Base-by-base conservation (phyloP, 2,329 filamentous ascomycete genomes). In the Trichoderma atroviride region DNA sequence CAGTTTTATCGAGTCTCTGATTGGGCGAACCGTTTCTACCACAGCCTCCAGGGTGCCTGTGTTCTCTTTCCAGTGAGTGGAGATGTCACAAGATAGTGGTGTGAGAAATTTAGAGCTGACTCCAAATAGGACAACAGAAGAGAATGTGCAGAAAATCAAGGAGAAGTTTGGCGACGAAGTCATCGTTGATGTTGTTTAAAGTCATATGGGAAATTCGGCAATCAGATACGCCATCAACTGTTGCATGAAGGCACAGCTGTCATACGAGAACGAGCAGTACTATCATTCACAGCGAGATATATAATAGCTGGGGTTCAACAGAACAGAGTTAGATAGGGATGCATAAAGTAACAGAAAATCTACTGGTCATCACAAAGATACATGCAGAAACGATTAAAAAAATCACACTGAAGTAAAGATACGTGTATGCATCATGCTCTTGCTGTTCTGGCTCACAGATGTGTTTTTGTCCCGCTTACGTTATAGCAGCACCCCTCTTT, bases 31-130 rank as follows among this genome's bases (percentile, higher is more conserved):
- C 19, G 50, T 64, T 19, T 19, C 31, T 27, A 40, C 50, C 2
- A 64, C 61, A 5, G 33, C n/a, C 61, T 64, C 61, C 19, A 40
- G 6, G n/a, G 33, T 55, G 19, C 61, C 61, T 40, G 61, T 64
- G 19, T 64, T 64, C 50, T 40, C 61, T 7, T 64, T 64, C 50
- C 27, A 31, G 61, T 64, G 31, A 14, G 61, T n/a, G 14, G 19
- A 27, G 6, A 31, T 40, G 7, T n/a, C 29, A 14, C 10, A 2
- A 13, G 33, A 35, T 35, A 1, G 5, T 40, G 19, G 11, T 5
- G 10, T 29, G n/a, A 37, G 33, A 22, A 24, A 27, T 31, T 55
- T 16, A 22, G 22, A 22, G 16, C 33, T 64, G 5, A 64, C 61
- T 43, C 19, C 11, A 22, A 37, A 40, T 37, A 64, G 61, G 11